Percentiles rank a stretch among this genome's conserved stretches.
Evolutionary conservation across 1,139 yeast genomes (phyloP).

Genomic region (Saccharomyces pastorianus): DNA sequence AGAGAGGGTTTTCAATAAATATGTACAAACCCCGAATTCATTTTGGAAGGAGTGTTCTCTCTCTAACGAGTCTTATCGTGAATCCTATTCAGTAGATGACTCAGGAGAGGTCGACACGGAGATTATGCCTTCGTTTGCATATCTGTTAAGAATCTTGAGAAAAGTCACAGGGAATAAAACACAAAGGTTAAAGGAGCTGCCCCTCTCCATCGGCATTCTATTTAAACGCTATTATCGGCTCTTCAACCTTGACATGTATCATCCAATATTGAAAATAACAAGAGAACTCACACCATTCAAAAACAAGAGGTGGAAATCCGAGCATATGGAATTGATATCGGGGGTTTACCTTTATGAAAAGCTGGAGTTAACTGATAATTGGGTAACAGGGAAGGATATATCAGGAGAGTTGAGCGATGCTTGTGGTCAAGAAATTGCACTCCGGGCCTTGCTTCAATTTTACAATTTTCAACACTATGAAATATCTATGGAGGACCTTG

Average conservation of each 20-base stretch:
- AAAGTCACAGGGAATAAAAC: constrained; percentile 29
- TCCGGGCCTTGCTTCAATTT: constrained; percentile 71
- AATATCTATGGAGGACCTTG: constrained; percentile 44
- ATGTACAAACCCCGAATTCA: constrained; percentile 37
- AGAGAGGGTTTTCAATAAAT: constrained; percentile 36
- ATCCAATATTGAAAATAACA: constrained; percentile 62
- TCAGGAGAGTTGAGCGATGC: constrained; percentile 71
- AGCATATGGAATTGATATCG: constrained; percentile 89
- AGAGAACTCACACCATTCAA: constrained; percentile 83
- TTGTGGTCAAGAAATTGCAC: constrained; percentile 77
- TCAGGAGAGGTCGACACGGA: constrained; percentile 25
- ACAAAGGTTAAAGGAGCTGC: constrained; percentile 30
- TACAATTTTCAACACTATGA: constrained; percentile 60
- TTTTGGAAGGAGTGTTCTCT: constrained; percentile 37
- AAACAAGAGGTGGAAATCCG: constrained; percentile 89
- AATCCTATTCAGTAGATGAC: constrained; percentile 5
- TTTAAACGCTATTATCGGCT: constrained; percentile 32
- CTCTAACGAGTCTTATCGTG: constrained; percentile 13
- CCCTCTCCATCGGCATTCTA: constrained; percentile 27
- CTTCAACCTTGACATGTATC: constrained; percentile 56
- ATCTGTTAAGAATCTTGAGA: constrained; percentile 19
- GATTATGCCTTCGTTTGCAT: constrained; percentile 29
- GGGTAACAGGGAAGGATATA: constrained; percentile 83
- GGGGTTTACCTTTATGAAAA: constrained; percentile 73
- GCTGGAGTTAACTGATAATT: constrained; percentile 67